These are phyloP conservation scores for Cupressus sempervirens DNA, from an alignment of 75 land plant genomes.

Conservation along the genomic window DNA sequence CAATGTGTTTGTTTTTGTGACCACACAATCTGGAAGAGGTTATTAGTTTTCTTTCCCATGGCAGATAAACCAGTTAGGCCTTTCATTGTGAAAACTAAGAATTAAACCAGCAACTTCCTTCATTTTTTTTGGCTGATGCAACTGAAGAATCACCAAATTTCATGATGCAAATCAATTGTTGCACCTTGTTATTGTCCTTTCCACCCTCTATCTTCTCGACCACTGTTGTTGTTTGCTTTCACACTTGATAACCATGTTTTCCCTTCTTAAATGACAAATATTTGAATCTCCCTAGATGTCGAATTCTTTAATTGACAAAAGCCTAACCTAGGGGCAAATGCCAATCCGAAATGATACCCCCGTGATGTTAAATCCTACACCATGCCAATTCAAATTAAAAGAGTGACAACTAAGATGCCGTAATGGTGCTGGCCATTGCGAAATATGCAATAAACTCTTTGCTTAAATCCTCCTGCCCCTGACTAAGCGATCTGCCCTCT, in stretches of 20 bases:
- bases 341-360: neutral
- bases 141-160: conserved; percentile 98
- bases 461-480: neutral
- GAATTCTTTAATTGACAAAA: neutral
- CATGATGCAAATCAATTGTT: conserved; percentile 71
- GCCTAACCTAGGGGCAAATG: neutral
- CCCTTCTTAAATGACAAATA: conserved; percentile 5
- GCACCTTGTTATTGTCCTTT: conserved; percentile 9
- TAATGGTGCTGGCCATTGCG: neutral
- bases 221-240: conserved; percentile 15
- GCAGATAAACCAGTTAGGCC: conserved; percentile 94
- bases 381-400: neutral
- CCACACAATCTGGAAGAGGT: conserved; percentile 66
- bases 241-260: conserved; percentile 17
- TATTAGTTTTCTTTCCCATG: conserved; percentile 98
- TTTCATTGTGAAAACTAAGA: conserved; percentile 73
- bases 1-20: neutral
- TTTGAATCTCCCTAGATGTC: neutral
- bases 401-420: neutral
- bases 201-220: conserved; percentile 26
- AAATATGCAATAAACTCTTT: neutral
- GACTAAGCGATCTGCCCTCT: neutral
- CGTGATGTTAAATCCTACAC: neutral
- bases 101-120: conserved; percentile 84
- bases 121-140: conserved; percentile 89